phyloP scores from a whole-genome alignment of 202 grass and related monocot genomes.

The Schoenoplectus triqueter region DNA sequence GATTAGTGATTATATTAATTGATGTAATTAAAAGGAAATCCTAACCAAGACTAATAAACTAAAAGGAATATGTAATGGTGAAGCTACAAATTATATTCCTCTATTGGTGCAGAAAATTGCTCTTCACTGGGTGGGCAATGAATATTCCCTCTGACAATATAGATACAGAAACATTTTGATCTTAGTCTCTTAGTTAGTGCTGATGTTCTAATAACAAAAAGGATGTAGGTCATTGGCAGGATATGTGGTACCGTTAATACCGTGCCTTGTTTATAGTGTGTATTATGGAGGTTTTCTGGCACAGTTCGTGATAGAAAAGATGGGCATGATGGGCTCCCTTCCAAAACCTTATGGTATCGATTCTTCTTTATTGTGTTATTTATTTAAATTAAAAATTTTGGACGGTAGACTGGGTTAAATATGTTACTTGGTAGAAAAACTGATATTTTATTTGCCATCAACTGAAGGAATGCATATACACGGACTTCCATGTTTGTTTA shows the following conservation, averaged over 20 bases:
- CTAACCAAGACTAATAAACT: background rate
- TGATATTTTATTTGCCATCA: slow-evolving; percentile 8
- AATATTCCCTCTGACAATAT: background rate
- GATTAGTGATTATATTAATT: background rate
- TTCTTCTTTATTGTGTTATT: slow-evolving; percentile 43
- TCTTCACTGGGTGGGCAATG: background rate
- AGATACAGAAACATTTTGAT: slow-evolving; percentile 7
- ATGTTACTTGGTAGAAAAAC: background rate
- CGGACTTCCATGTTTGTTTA: background rate
- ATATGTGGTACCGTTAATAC: slow-evolving; percentile 75
- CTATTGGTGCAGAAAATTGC: background rate
- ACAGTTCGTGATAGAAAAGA: slow-evolving; percentile 95
- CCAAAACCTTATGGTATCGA: slow-evolving; percentile 88
- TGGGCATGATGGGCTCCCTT: slow-evolving; percentile 99
- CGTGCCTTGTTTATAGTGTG: slow-evolving; percentile 66
- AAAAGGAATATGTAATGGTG: background rate
- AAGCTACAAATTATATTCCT: background rate
- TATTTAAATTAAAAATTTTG: slow-evolving; percentile 2
- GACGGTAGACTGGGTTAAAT: background rate
- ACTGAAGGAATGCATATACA: background rate
- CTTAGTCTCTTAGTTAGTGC: background rate
- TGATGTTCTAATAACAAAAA: slow-evolving; percentile 49
- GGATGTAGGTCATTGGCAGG: slow-evolving; percentile 68
- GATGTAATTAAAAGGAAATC: background rate
- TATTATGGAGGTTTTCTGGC: slow-evolving; percentile 94